These are phyloP conservation scores for Trametes cingulata DNA, from an alignment of 768 basidiomycete genomes.

Conservation along the genomic window DNA sequence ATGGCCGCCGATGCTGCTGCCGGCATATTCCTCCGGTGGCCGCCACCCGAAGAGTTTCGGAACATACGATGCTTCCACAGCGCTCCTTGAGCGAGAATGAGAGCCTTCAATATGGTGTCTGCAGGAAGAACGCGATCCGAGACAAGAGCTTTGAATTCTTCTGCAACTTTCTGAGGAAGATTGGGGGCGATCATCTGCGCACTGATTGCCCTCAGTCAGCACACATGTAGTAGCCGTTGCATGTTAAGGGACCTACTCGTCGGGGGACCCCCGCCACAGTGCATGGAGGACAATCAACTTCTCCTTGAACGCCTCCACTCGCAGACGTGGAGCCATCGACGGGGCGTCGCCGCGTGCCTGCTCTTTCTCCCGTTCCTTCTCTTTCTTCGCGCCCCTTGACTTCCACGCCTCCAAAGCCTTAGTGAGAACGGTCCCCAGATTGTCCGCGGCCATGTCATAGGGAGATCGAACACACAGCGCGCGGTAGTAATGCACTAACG, in stretches of 20 bases:
- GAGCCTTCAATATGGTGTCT: conserved; percentile 73
- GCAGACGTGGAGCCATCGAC: conserved; percentile 46
- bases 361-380: conserved; percentile 25
- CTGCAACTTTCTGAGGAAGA: conserved; percentile 49
- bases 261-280: conserved; percentile 55
- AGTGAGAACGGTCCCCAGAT: conserved; percentile 70
- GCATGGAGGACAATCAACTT: conserved; percentile 78
- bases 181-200: conserved; percentile 48
- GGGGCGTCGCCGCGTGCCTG: conserved; percentile 36
- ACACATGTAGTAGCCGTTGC: conserved; percentile 3
- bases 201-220: conserved; percentile 34
- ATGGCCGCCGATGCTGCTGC: conserved; percentile 28
- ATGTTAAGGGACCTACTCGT: conserved; percentile 51
- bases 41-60: conserved; percentile 44
- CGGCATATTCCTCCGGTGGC: conserved; percentile 16
- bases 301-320: conserved; percentile 69
- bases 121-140: conserved; percentile 69
- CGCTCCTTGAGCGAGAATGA: conserved; percentile 76
- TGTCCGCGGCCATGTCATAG: conserved; percentile 86
- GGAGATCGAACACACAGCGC: conserved; percentile 85
- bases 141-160: conserved; percentile 62
- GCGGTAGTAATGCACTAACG: conserved; percentile 86
- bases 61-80: conserved; percentile 84
- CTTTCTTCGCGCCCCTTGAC: conserved; percentile 35
- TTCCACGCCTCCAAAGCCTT: conserved; percentile 67